phyloP scores from a whole-genome alignment of 2,329 filamentous ascomycete genomes.

The Verticillium dahliae region DNA sequence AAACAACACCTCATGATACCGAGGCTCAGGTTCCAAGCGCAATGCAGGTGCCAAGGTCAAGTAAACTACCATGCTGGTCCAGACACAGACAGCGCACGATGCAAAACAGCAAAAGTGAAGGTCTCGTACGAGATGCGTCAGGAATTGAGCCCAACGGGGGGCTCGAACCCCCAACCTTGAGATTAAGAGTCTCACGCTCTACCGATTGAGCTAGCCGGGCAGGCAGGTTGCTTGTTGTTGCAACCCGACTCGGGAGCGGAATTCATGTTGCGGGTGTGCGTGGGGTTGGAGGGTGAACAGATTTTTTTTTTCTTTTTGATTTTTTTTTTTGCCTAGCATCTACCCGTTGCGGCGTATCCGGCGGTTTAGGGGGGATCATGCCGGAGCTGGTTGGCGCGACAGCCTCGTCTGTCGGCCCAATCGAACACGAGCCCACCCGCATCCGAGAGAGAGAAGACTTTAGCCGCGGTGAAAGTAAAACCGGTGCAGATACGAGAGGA shows the following conservation, averaged over 20 bases:
- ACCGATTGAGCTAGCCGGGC: conserved; percentile 63
- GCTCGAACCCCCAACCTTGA: conserved; percentile 51
- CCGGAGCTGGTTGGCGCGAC: neutral
- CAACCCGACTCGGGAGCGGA: neutral
- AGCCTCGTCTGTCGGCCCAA: neutral
- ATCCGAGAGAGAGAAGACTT: neutral
- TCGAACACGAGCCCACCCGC: neutral
- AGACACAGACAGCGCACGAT: too few relatives aligned
- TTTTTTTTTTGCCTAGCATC: neutral
- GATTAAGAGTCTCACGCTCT: conserved; percentile 69
- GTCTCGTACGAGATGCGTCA: neutral
- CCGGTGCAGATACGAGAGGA: neutral
- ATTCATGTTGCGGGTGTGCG: neutral
- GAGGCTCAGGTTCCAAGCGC: too few relatives aligned
- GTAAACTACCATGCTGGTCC: too few relatives aligned
- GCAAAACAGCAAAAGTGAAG: neutral
- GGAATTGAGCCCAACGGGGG: conserved; percentile 3
- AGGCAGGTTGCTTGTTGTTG: neutral
- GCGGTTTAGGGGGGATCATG: too few relatives aligned
- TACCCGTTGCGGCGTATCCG: too few relatives aligned
- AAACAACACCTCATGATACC: too few relatives aligned
- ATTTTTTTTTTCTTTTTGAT: neutral
- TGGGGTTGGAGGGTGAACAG: neutral
- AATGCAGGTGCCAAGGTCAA: too few relatives aligned
- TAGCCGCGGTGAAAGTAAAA: neutral